Evolutionary conservation across 2,329 filamentous ascomycete genomes (phyloP).

Genomic region (Purpureocillium lavendulum): DNA sequence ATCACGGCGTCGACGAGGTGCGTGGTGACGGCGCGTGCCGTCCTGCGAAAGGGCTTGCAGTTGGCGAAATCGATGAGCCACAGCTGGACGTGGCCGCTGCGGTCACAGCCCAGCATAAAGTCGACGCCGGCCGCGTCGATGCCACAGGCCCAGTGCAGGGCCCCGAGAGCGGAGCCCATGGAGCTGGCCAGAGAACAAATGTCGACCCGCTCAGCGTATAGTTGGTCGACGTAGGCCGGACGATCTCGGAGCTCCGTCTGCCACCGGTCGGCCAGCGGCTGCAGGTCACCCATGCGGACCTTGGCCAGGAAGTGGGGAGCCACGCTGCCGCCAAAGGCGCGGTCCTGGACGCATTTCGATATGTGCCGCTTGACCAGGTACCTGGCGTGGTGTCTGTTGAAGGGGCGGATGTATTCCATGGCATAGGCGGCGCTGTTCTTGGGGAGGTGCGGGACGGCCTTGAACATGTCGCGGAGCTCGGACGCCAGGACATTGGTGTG

Average conservation of each 20-base stretch:
- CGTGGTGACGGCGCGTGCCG: constrained; percentile 2
- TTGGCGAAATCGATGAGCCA: constrained; percentile 16
- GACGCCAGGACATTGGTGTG: too few species aligned
- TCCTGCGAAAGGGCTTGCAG: constrained; percentile 8
- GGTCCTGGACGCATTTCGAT: constrained; percentile 4
- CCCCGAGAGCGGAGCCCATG: constrained; percentile 14
- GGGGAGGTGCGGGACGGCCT: too few species aligned
- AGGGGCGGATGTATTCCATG: constrained; percentile 9
- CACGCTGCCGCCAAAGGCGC: constrained; percentile 3
- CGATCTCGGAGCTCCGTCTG: constrained; percentile 7
- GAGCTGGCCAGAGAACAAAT: constrained; percentile 2
- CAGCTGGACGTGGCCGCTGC: constrained; percentile 3
- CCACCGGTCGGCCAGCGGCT: constrained; percentile 7
- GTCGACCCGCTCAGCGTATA: constrained; percentile 3
- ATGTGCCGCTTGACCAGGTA: constrained; percentile 8
- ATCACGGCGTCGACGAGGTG: constrained; percentile 9
- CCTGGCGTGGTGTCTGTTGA: constrained; percentile 7
- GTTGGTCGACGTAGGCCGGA: constrained; percentile 13
- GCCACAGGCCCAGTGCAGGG: constrained; percentile 15
- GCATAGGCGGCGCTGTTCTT: constrained; percentile 1
- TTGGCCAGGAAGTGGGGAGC: constrained; percentile 7
- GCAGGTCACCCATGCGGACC: constrained; percentile 7
- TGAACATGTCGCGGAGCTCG: too few species aligned
- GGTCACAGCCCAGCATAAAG: constrained; percentile 11
- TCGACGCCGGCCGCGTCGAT: constrained; percentile 14